Percentiles rank a stretch among this genome's conserved stretches.
These are phyloP conservation scores for Alternaria infectoria DNA, from an alignment of 2,329 filamentous ascomycete species.

Conservation along the genomic window DNA sequence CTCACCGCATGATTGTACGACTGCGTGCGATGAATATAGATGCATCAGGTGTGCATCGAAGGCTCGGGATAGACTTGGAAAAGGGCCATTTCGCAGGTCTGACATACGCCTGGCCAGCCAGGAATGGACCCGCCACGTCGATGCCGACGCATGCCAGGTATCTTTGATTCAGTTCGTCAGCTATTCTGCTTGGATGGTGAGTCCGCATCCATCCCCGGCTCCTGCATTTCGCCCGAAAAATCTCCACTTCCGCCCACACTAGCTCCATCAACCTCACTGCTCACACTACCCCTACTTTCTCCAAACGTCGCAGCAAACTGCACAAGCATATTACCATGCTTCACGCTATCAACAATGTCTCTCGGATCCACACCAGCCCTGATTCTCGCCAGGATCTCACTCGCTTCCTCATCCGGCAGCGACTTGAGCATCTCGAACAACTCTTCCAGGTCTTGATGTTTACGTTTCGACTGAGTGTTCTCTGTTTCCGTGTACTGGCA, in stretches of 20 bases:
- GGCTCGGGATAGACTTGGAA: not conserved
- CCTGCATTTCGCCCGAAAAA: not conserved
- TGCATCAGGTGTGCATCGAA: not conserved
- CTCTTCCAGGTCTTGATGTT: slow-evolving; percentile 19
- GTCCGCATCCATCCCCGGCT: not conserved
- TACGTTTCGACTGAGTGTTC: slow-evolving; percentile 17
- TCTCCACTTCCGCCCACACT: not conserved
- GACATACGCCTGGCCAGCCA: not conserved
- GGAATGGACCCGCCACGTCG: not conserved
- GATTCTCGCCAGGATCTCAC: slow-evolving; percentile 15
- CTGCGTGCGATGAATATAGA: too few relatives aligned
- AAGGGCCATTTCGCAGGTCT: not conserved
- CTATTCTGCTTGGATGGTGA: not conserved
- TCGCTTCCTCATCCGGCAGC: slow-evolving; percentile 16
- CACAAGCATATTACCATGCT: slow-evolving; percentile 23
- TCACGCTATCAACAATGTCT: slow-evolving; percentile 21
- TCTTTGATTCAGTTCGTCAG: not conserved
- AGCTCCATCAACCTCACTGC: not conserved
- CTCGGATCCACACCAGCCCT: slow-evolving; percentile 20
- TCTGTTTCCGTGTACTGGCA: slow-evolving; percentile 26
- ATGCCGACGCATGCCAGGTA: not conserved
- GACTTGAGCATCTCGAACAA: slow-evolving; percentile 20
- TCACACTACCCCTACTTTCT: not conserved
- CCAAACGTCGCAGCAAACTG: slow-evolving; percentile 11
- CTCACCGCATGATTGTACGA: not conserved